phyloP scores from a whole-genome alignment of 768 basidiomycete genomes.

The Hericium erinaceus region DNA sequence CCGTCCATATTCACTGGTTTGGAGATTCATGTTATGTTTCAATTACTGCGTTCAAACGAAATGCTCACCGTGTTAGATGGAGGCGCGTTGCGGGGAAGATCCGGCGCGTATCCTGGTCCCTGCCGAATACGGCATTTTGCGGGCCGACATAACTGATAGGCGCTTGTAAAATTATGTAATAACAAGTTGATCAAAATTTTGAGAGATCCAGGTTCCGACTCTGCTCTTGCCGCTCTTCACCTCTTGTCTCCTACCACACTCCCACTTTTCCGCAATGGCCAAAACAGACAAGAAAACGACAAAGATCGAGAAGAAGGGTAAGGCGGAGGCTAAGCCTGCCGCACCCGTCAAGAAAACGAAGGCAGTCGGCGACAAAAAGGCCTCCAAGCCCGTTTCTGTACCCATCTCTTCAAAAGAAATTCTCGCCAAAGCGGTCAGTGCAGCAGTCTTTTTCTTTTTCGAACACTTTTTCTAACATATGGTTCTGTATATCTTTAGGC shows the following conservation, averaged over 20 bases:
- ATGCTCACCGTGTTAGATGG: too few species aligned
- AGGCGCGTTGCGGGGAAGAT: not conserved
- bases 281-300: slow-evolving; percentile 33
- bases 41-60: too few species aligned
- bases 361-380: slow-evolving; percentile 24
- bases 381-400: slow-evolving; percentile 15
- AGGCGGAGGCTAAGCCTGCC: slow-evolving; percentile 21
- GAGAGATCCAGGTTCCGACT: slow-evolving; percentile 12
- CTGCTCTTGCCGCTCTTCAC: not conserved
- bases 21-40: too few species aligned
- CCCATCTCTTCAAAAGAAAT: slow-evolving; percentile 34
- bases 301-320: slow-evolving; percentile 23
- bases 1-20: not conserved
- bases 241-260: slow-evolving; percentile 4
- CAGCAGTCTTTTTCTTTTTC: not conserved
- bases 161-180: slow-evolving; percentile 7
- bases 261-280: slow-evolving; percentile 23
- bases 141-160: too few species aligned
- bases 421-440: slow-evolving; percentile 26
- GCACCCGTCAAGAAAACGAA: slow-evolving; percentile 26
- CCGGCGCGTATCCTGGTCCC: not conserved
- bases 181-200: slow-evolving; percentile 4
- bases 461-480: not conserved
- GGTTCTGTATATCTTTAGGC: slow-evolving; percentile 2
- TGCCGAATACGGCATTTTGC: too few species aligned